Evolutionary conservation across 345 rosid species (phyloP).

Genomic region (Rhodomyrtus tomentosa): DNA sequence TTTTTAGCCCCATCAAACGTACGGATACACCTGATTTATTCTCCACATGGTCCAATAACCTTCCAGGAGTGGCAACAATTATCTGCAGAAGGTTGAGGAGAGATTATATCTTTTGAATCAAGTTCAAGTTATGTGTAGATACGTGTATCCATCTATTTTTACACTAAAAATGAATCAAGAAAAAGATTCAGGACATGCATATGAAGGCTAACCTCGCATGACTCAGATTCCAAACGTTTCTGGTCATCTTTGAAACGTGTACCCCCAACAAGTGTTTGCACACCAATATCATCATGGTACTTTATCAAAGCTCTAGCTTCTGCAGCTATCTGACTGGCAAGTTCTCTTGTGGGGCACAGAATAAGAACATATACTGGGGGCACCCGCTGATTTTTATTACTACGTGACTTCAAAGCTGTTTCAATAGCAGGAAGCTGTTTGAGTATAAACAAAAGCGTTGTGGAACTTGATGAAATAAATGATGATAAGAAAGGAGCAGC

Average conservation of each 20-base stretch:
- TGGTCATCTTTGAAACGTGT: constrained; percentile 90
- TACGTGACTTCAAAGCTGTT: constrained; percentile 75
- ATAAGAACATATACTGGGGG: constrained; percentile 53
- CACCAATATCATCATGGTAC: constrained; percentile 72
- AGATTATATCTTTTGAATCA: neutral
- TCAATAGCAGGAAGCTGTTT: constrained; percentile 99
- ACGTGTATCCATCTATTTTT: neutral
- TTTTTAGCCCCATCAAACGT: constrained; percentile 79
- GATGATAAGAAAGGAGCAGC: constrained; percentile 3
- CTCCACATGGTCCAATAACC: constrained; percentile 90
- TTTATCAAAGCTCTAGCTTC: constrained; percentile 80
- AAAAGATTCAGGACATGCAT: neutral
- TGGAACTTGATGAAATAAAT: constrained; percentile 1
- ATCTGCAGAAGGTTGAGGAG: constrained; percentile 27
- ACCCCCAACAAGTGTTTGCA: constrained; percentile 86
- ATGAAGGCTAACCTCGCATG: constrained; percentile 65
- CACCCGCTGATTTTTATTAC: constrained; percentile 22
- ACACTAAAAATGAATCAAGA: neutral
- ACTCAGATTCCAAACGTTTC: constrained; percentile 66
- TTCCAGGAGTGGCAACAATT: constrained; percentile 92
- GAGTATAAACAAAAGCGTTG: constrained; percentile 28
- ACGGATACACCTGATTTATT: constrained; percentile 65
- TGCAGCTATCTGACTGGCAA: constrained; percentile 94
- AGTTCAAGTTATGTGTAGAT: neutral
- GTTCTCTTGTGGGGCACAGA: constrained; percentile 90